Base-by-base conservation (phyloP, 1,284 basidiomycete genomes). In the Cryptococcus maquisensis region DNA sequence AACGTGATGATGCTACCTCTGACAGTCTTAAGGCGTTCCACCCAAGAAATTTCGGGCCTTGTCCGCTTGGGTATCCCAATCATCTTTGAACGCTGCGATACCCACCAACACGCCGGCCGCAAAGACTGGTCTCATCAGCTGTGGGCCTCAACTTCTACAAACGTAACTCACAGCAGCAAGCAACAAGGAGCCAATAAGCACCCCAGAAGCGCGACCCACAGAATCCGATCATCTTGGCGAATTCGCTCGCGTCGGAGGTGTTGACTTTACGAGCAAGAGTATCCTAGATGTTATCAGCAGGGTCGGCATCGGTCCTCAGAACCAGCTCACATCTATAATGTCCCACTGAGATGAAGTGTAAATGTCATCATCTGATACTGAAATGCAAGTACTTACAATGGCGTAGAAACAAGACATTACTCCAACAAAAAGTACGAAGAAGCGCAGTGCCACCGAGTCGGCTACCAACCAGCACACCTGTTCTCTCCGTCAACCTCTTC, bases 261-360 rank as follows among this genome's bases (percentile, higher is more conserved):
- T 97, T 95, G 59, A 93, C 86, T 76, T 96, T 96, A 49, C 93
- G 82, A 13, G 84, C 82, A 55, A 97, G 85, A 3, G 93, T 91
- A 70, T 97, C 93, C 71, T 69, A 45, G 3, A 7, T 15, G 23
- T 13, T 16, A 20, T 44, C 42, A 9, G 23, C 23, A 45, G 24
- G 32, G n/a, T n/a, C 10, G 23, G 20, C 16, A 45, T 48, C 18
- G 1, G 37, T 44, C 15, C 26, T 24, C 10, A n/a, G 2, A 13
- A 3, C 0, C 10, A 49, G 55, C 69, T 57, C 38, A 72, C 62
- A 84, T 89, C 88, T 51, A 91, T 80, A 54, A 94, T 86, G 66
- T 94, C 90, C 88, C 90, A 94, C 16, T 73, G 45, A 86, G 79
- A 10, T 36, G 5, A 40, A 40, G 28, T 18, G 26, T 32, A 13